Base-by-base conservation (phyloP, 495 filamentous ascomycete species). In the Penicillium alfredii region DNA sequence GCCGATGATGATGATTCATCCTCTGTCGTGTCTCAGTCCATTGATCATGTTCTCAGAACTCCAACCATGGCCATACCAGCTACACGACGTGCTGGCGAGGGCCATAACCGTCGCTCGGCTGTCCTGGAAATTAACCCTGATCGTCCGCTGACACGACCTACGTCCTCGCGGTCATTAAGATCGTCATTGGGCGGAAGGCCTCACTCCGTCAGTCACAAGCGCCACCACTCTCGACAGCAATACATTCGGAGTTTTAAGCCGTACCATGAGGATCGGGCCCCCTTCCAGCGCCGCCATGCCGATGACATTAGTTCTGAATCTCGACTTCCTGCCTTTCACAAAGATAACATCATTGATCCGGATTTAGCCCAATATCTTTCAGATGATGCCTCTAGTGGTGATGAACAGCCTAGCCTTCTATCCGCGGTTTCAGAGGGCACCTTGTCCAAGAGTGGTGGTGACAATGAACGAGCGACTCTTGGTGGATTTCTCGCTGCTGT, bases 291-390 rank as follows among this genome's bases (percentile, higher is more conserved):
- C 30, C 77, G 80, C 22, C 67, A 75, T 30, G 58, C 47, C 12
- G 78, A 80, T 35, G 85, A 94, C 31, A 64, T 77, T 17, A 60
- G 66, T 11, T 72, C 68, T 32, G 79, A 78, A 36, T 68, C 76
- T n/a, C 74, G 77, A 9, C 71, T 95, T 6, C 82, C 89, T 21
- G 87, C 90, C 17, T 97, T 98, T 49, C 93, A 97, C 52, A 87
- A 87, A 47, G 93, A 99, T 54, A 96, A 86, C 49, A 94, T 99
- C 45, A 97, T 97, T 53, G 93, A 99, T 51, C 90, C 93, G 3
- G 93, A 97, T 50, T 68, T 97, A 10, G 89, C 88, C 2, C 86
- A 88, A 17, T 97, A 90, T 63, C 82, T 97, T 69, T 97, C 92
- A 11, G 93, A 99, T 58, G 84, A 88, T 49, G 88, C 81, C 13